Conservation (phyloP, 345 rosid genomes). For the Brassica carinata region DNA sequence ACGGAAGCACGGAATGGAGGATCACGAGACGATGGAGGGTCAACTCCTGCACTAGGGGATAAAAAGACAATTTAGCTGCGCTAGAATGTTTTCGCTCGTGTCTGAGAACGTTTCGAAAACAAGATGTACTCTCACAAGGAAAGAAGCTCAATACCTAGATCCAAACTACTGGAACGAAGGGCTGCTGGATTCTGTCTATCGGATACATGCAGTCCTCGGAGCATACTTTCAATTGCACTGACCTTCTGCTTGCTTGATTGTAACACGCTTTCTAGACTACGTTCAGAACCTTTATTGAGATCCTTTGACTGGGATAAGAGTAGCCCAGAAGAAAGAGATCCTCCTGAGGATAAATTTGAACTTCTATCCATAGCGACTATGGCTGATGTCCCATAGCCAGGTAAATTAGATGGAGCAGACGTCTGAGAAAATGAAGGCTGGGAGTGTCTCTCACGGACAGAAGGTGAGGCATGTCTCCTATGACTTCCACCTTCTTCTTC, state of each 20-base stretch:
- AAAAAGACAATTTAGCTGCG: conserved; percentile 63
- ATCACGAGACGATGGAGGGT: conserved; percentile 99
- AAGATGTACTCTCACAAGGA: conserved; percentile 30
- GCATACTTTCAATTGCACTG: conserved; percentile 99
- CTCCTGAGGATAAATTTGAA: conserved; percentile 68
- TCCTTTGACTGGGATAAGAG: conserved; percentile 74
- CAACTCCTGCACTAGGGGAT: conserved; percentile 99
- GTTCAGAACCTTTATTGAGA: conserved; percentile 71
- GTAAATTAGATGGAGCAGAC: conserved; percentile 56
- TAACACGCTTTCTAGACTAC: conserved; percentile 94
- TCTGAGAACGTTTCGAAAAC: conserved; percentile 19
- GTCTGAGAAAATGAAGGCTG: conserved; percentile 62
- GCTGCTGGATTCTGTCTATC: conserved; percentile 80
- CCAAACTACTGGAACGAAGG: conserved; percentile 89
- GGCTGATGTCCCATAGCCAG: conserved; percentile 97
- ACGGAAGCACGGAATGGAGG: conserved; percentile 81
- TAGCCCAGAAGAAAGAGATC: conserved; percentile 76
- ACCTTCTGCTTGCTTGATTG: conserved; percentile 98
- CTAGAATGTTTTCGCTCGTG: conserved; percentile 38
- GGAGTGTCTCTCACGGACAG: conserved; percentile 81
- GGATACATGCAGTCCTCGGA: conserved; percentile 86
- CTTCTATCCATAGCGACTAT: conserved; percentile 96
- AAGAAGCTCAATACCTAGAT: conserved; percentile 81
- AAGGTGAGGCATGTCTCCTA: conserved; percentile 96
- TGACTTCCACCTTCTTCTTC: conserved; percentile 98